A percentile compares a stretch with the other conserved stretches of the same genome.
These are phyloP conservation scores for Eustoma russellianum DNA, from an alignment of 257 asterid species.

Conservation along the genomic window DNA sequence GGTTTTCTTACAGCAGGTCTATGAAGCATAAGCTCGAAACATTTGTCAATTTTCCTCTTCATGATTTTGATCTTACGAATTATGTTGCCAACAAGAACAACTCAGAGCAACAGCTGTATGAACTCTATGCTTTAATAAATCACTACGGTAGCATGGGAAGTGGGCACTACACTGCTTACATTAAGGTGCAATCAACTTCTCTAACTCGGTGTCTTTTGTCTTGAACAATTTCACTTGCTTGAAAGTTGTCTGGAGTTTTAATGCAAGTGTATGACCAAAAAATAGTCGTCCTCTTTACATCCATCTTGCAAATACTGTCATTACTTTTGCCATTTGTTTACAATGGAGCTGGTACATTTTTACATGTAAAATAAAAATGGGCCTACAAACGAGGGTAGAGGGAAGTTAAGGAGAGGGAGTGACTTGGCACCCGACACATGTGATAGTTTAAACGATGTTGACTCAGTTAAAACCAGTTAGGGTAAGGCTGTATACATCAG, in stretches of 20 bases:
- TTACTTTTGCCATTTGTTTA: too few species aligned
- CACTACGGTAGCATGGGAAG: slow-evolving; percentile 99
- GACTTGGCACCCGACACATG: too few species aligned
- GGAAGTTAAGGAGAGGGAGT: too few species aligned
- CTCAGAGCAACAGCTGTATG: slow-evolving; percentile 71
- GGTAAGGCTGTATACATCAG: too few species aligned
- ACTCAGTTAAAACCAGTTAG: too few species aligned
- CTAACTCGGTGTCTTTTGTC: neutral
- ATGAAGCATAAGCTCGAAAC: slow-evolving; percentile 99
- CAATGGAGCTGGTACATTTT: too few species aligned
- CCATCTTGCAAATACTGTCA: too few species aligned
- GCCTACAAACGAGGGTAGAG: too few species aligned
- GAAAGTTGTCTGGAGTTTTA: neutral
- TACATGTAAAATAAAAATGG: too few species aligned
- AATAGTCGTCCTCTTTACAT: too few species aligned
- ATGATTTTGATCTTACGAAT: slow-evolving; percentile 82
- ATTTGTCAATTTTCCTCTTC: slow-evolving; percentile 88
- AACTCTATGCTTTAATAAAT: slow-evolving; percentile 89
- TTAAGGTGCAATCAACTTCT: slow-evolving; percentile 49
- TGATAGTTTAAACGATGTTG: too few species aligned
- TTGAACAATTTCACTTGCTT: neutral
- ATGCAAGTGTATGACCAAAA: too few species aligned
- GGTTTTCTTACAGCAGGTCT: slow-evolving; percentile 94
- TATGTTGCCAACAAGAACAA: slow-evolving; percentile 93
- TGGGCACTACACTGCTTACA: slow-evolving; percentile 94